phyloP scores from a whole-genome alignment of 768 basidiomycete species.

The Russula compacta region DNA sequence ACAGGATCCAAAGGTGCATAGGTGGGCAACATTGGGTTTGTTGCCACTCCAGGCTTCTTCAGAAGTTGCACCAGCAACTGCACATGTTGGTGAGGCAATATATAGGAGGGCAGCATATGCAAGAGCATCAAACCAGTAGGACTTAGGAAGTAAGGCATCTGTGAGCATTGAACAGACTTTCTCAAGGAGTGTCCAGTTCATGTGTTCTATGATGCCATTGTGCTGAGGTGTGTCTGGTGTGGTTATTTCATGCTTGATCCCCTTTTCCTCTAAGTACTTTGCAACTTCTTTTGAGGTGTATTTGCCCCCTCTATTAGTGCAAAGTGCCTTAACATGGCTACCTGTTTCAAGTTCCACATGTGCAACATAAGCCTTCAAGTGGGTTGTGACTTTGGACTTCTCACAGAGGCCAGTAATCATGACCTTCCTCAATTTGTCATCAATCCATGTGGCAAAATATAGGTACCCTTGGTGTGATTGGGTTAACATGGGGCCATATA shows the following conservation, averaged over 20 bases:
- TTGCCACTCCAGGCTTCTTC: slow-evolving; percentile 12
- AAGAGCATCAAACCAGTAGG: slow-evolving; percentile 14
- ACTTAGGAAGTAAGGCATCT: slow-evolving; percentile 1
- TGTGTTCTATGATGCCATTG: not conserved
- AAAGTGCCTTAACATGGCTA: slow-evolving; percentile 17
- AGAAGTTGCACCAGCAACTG: slow-evolving; percentile 16
- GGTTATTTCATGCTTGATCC: slow-evolving; percentile 11
- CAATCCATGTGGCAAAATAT: slow-evolving; percentile 22
- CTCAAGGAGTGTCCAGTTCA: slow-evolving; percentile 17
- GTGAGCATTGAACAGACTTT: slow-evolving; percentile 14
- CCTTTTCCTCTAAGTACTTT: slow-evolving; percentile 10
- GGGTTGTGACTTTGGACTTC: slow-evolving; percentile 11
- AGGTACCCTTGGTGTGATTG: not conserved
- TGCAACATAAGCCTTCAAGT: slow-evolving; percentile 18
- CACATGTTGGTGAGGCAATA: not conserved
- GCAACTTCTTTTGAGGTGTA: slow-evolving; percentile 10
- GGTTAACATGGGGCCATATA: slow-evolving; percentile 21
- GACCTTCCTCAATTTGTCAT: slow-evolving; percentile 19
- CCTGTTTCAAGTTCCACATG: slow-evolving; percentile 16
- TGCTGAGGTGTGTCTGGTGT: not conserved
- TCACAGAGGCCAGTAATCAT: slow-evolving; percentile 13
- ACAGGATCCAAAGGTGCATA: slow-evolving; percentile 12
- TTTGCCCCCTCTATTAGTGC: slow-evolving; percentile 24
- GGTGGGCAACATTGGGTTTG: slow-evolving; percentile 11
- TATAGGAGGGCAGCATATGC: not conserved